Evolutionary conservation across 83 land plant species (phyloP).

Genomic region (Picea abies): DNA sequence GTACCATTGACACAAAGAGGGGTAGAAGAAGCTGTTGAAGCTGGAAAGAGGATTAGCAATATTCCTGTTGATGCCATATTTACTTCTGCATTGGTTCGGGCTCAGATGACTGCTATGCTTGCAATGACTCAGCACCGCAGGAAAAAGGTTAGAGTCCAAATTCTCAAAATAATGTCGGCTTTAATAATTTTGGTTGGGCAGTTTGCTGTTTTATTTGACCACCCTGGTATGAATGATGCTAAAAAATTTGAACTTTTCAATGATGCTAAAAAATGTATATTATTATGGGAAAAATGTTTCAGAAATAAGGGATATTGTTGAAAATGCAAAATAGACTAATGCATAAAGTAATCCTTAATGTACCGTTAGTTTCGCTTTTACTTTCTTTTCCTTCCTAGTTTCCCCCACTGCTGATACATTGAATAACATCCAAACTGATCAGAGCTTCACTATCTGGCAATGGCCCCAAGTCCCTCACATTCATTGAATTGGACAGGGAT

Average conservation of each 20-base stretch:
- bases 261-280: neutral
- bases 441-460: neutral
- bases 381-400: neutral
- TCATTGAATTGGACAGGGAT: too few species aligned
- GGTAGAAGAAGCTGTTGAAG: too few species aligned
- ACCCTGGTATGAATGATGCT: neutral
- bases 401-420: neutral
- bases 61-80: too few species aligned
- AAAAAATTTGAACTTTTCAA: neutral
- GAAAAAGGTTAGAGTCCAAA: conserved; percentile 35
- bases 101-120: too few species aligned
- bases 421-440: neutral
- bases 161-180: neutral
- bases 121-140: too few species aligned
- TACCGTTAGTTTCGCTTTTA: too few species aligned
- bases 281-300: neutral
- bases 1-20: too few species aligned
- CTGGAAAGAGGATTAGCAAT: conserved; percentile 13
- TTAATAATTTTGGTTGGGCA: neutral
- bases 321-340: too few species aligned
- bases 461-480: neutral
- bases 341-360: neutral
- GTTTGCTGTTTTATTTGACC: neutral
- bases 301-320: too few species aligned
- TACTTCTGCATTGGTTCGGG: too few species aligned